Percentiles rank a stretch among this genome's conserved stretches.
Conservation (phyloP, 1,284 basidiomycete genomes). For the Leccinum laetum region DNA sequence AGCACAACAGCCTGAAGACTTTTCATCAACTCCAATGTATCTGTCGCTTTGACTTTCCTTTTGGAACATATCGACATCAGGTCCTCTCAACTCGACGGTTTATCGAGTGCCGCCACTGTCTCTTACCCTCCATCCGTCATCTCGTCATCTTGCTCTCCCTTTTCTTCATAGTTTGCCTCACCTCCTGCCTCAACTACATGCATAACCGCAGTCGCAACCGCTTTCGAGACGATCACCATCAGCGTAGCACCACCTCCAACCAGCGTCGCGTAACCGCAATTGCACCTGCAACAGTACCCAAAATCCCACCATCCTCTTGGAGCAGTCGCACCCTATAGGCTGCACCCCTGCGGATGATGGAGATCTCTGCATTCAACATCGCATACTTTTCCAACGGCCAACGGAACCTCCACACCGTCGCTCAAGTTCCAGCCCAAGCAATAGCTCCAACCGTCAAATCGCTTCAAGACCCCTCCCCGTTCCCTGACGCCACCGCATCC, state of each 20-base stretch:
- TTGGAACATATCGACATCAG: too few species aligned
- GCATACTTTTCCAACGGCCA: conserved; percentile 54
- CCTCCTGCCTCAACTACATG: conserved; percentile 1
- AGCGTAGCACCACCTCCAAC: conserved; percentile 8
- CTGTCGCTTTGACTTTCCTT: too few species aligned
- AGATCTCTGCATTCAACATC: conserved; percentile 62
- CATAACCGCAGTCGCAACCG: conserved; percentile 11
- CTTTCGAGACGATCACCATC: conserved; percentile 11
- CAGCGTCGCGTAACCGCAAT: conserved; percentile 23
- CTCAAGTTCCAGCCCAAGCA: conserved; percentile 43
- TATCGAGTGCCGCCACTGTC: too few species aligned
- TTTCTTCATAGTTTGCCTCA: neutral
- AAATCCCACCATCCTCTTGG: conserved; percentile 15
- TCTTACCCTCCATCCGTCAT: too few species aligned
- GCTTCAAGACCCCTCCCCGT: conserved; percentile 2
- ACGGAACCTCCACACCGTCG: conserved; percentile 58
- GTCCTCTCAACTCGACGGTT: too few species aligned
- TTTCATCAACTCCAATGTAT: too few species aligned
- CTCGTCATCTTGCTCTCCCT: too few species aligned
- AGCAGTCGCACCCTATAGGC: conserved; percentile 43
- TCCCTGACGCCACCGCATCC: conserved; percentile 26
- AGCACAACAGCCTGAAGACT: too few species aligned
- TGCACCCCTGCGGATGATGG: conserved; percentile 50
- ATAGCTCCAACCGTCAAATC: conserved; percentile 21
- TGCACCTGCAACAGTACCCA: conserved; percentile 16